Percentiles rank a stretch among this genome's conserved stretches.
These are phyloP conservation scores for Trypanosoma melophagium DNA, from an alignment of 208 protist species.

Conservation along the genomic window DNA sequence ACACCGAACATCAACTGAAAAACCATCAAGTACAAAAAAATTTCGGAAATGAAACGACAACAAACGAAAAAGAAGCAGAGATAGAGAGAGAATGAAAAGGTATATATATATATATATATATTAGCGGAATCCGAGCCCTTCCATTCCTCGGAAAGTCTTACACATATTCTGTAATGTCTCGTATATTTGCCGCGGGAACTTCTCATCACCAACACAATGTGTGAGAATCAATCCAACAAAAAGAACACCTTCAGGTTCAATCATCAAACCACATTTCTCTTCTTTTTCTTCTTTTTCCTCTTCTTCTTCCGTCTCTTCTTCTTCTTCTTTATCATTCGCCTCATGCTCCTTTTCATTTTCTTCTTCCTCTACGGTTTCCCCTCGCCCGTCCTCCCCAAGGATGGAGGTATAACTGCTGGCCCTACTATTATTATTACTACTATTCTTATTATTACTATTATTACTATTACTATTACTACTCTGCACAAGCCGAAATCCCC, in stretches of 20 bases:
- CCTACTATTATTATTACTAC: background rate
- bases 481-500: constrained; percentile 52
- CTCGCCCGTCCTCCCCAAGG: too few relatives aligned
- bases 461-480: background rate
- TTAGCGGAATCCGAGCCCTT: too few relatives aligned
- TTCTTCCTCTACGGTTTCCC: background rate
- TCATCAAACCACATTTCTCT: background rate
- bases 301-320: background rate
- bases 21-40: background rate
- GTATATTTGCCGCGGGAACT: constrained; percentile 28
- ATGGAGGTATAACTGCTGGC: too few relatives aligned
- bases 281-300: background rate
- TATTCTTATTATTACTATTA: background rate
- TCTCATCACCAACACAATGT: constrained; percentile 50
- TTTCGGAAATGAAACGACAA: background rate
- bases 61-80: background rate
- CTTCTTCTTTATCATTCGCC: background rate
- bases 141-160: too few relatives aligned
- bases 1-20: background rate
- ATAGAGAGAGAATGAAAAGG: too few relatives aligned
- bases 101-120: too few relatives aligned
- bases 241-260: constrained; percentile 23
- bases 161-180: background rate
- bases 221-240: constrained; percentile 81
- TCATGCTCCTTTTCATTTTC: background rate